These are phyloP conservation scores for Rhizopus delemar DNA, from an alignment of 371 early-diverging fungal species.

Conservation along the genomic window DNA sequence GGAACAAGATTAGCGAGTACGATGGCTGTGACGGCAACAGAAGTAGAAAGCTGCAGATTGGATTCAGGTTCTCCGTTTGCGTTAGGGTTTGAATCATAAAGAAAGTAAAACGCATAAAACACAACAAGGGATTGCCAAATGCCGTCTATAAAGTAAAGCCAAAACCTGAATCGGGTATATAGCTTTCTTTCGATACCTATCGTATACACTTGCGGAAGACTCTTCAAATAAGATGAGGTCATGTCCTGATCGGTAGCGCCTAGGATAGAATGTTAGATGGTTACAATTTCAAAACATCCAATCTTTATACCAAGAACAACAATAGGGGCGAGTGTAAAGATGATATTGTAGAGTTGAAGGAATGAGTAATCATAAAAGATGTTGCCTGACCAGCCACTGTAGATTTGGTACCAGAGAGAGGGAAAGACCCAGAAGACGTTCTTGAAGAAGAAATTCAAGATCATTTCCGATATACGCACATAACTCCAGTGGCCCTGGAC, in stretches of 20 bases:
- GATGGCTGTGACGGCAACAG: slow-evolving; percentile 66
- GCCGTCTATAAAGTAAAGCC: slow-evolving; percentile 68
- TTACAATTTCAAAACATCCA: not conserved
- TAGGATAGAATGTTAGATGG: slow-evolving; percentile 4
- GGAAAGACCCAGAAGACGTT: slow-evolving; percentile 87
- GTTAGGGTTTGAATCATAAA: slow-evolving; percentile 45
- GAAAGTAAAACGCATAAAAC: slow-evolving; percentile 62
- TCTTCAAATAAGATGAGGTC: slow-evolving; percentile 54
- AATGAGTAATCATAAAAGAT: slow-evolving; percentile 87
- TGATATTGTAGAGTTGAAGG: slow-evolving; percentile 78
- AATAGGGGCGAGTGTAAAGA: slow-evolving; percentile 78
- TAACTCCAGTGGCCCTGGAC: slow-evolving; percentile 93
- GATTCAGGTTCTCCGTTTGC: slow-evolving; percentile 42
- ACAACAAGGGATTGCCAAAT: slow-evolving; percentile 71
- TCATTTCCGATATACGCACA: slow-evolving; percentile 84
- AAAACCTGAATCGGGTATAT: slow-evolving; percentile 63
- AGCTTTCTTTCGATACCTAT: slow-evolving; percentile 63
- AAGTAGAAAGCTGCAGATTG: slow-evolving; percentile 58
- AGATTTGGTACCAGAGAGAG: slow-evolving; percentile 84
- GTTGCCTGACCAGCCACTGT: slow-evolving; percentile 79
- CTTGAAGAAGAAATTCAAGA: slow-evolving; percentile 91
- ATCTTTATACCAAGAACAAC: slow-evolving; percentile 34
- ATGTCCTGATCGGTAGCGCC: slow-evolving; percentile 67
- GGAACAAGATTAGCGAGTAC: slow-evolving; percentile 73
- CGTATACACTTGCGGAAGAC: slow-evolving; percentile 66